Evolutionary conservation across 2,329 filamentous ascomycete genomes (phyloP), one percentile per base, ranked within the genome.

Genomic region (Cryphonectria japonica): DNA sequence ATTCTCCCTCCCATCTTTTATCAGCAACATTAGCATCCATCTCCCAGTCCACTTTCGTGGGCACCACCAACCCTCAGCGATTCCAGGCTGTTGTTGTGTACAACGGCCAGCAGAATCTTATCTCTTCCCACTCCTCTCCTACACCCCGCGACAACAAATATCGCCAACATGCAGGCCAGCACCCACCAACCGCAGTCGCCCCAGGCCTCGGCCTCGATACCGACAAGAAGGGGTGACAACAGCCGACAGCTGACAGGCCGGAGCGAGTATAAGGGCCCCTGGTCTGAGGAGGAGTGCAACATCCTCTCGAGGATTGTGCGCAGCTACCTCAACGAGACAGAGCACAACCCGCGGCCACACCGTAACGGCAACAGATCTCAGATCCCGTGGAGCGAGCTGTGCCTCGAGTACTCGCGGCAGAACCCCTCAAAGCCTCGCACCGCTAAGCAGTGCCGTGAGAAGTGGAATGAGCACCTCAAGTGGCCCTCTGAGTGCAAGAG

Each of bases 381-480:
- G 37, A 39, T 63, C 37, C 61, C 61, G 1, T 63, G 61, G 61
- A 63, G 61, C 61, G 61, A 63, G 61, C 22, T 63, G 61, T 39
- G 37, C 37, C 14, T 63, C 9, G 61, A 63, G 19, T 63, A 41
- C 61, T 63, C 61, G 32, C 61, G 61, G 13, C 19, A 39, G 37
- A 39, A 63, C 39, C 66, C 57, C 22, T 19, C 34, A 11, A 68
- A 68, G 50, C 57, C 37, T 16, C 57, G 66, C 41, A 63, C 32
- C 14, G 92, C 95, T 68, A 98, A 98, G 84, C 95, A 98, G 83
- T 98, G 95, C 81, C 90, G 95, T 71, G 95, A 98, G 83, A 88
- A 95, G 64, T 98, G 93, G 78, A 94, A 97, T 79, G 95, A 98
- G 78, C 97, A 98, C 80, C 86, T 98, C 62, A 97, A 94, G 80